A percentile compares a stretch with the other conserved stretches of the same genome.
phyloP scores from a whole-genome alignment of 2,329 filamentous ascomycete genomes.

The Sporothrix curviconia region DNA sequence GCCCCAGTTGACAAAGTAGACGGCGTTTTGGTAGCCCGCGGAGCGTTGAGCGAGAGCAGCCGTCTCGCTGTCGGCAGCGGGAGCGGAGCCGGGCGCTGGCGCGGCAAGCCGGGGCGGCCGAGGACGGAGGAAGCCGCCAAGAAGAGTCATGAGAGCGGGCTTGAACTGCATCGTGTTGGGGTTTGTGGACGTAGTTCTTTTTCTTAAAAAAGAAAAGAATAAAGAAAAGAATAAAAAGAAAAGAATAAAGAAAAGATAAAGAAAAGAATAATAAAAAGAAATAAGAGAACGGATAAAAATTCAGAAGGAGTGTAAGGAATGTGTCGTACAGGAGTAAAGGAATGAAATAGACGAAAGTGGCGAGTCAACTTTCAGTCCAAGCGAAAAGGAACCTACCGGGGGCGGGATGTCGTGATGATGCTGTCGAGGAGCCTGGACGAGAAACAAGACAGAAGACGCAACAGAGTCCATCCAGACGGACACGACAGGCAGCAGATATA shows the following conservation, averaged over 20 bases:
- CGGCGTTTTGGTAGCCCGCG: constrained; percentile 36
- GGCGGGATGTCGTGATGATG: too few relatives aligned
- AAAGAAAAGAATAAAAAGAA: neutral
- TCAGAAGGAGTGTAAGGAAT: neutral
- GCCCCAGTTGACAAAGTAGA: constrained; percentile 52
- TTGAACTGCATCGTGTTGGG: neutral
- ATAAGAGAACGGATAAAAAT: neutral
- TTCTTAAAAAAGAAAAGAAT: neutral
- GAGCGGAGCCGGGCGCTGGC: neutral
- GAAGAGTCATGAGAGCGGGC: neutral
- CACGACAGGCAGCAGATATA: too few relatives aligned
- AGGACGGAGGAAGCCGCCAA: constrained; percentile 2
- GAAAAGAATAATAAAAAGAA: neutral
- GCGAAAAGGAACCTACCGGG: constrained; percentile 7
- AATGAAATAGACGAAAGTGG: constrained; percentile 12
- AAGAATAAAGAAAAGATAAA: neutral
- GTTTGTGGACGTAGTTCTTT: too few relatives aligned
- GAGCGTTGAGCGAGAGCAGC: constrained; percentile 2
- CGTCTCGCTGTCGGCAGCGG: neutral
- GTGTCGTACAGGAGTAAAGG: neutral
- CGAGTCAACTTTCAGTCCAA: constrained; percentile 10
- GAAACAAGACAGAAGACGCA: too few relatives aligned
- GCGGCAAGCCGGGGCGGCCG: neutral
- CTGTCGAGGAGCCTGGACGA: neutral
- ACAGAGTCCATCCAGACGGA: too few relatives aligned